Conservation (phyloP, 345 rosid species). For the Microthlaspi erraticum region DNA sequence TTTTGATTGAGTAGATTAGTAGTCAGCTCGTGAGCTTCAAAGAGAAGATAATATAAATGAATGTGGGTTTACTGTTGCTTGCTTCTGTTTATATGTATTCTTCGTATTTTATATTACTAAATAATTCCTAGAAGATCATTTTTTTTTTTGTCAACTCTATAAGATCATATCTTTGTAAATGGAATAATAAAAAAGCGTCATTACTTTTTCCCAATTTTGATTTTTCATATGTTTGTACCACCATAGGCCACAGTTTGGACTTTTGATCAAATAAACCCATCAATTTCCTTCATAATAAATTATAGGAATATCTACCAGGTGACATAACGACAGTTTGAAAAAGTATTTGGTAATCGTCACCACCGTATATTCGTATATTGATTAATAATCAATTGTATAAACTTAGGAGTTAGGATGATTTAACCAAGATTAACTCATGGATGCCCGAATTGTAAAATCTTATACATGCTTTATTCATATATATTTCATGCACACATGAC, state of each 20-base stretch:
- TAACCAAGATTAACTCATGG: too few species aligned
- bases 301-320: neutral
- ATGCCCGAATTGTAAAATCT: too few species aligned
- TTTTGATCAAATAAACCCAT: neutral
- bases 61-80: neutral
- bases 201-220: neutral
- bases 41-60: neutral
- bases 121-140: too few species aligned
- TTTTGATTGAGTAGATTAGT: constrained; percentile 24
- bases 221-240: neutral
- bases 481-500: constrained; percentile 11
- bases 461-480: neutral
- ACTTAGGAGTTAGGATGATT: too few species aligned
- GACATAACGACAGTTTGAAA: neutral
- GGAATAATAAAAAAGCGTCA: neutral
- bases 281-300: neutral
- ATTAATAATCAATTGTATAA: neutral
- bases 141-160: too few species aligned
- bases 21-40: neutral
- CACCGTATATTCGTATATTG: constrained; percentile 13
- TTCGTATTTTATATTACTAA: too few species aligned
- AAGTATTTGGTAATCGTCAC: constrained; percentile 27
- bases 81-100: too few species aligned
- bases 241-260: constrained; percentile 1
- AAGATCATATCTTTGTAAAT: too few species aligned